Conservation (phyloP, 2,329 filamentous ascomycete genomes). For the Cephalotrichum gorgonifer region DNA sequence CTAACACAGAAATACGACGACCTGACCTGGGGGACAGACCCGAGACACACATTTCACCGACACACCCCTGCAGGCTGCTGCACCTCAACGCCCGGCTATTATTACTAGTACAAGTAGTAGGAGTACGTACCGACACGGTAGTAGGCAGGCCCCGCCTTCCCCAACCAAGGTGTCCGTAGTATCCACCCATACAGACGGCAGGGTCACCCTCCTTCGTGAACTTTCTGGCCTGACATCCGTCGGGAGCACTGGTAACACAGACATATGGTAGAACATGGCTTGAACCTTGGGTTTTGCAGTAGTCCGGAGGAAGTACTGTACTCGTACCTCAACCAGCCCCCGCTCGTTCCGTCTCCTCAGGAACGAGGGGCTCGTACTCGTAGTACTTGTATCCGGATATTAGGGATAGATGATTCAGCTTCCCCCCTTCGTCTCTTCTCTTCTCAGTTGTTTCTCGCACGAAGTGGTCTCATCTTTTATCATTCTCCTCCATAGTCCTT, state of each 20-base stretch:
- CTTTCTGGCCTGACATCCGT: neutral
- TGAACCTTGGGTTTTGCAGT: neutral
- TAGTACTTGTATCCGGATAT: no score
- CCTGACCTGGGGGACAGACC: no score
- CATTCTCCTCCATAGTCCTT: neutral
- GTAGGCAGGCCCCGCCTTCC: neutral
- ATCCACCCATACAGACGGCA: neutral
- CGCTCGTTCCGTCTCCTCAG: no score
- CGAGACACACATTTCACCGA: no score
- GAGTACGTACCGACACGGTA: slow-evolving; percentile 1
- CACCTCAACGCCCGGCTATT: slow-evolving; percentile 1
- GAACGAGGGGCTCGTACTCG: neutral
- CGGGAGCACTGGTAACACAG: neutral
- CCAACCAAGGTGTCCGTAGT: slow-evolving; percentile 2
- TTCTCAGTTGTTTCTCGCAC: slow-evolving; percentile 24
- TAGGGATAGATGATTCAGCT: neutral
- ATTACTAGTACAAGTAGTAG: neutral
- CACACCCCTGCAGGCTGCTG: neutral
- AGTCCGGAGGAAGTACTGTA: neutral
- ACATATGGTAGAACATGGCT: neutral
- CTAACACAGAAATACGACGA: neutral
- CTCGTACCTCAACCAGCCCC: no score
- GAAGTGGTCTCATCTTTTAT: slow-evolving; percentile 6
- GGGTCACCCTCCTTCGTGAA: neutral
- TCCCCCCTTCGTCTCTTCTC: slow-evolving; percentile 28